phyloP scores from a whole-genome alignment of 768 basidiomycete genomes.

The Hydnomerulius pinastri region DNA sequence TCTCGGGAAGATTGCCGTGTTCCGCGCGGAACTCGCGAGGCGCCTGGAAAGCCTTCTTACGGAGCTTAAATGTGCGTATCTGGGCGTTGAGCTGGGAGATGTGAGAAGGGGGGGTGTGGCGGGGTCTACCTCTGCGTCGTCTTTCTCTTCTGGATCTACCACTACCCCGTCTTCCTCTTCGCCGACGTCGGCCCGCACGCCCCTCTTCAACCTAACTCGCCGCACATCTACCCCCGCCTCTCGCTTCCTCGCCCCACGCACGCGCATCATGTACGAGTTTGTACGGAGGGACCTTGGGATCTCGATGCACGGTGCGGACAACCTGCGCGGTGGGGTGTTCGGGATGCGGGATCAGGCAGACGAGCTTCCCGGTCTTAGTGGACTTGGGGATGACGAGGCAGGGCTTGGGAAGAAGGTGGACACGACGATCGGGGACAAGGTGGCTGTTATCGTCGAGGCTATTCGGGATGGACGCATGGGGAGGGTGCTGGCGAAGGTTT shows the following conservation, averaged over 20 bases:
- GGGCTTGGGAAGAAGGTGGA: constrained; percentile 31
- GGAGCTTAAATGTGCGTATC: constrained; percentile 31
- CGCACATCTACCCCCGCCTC: constrained; percentile 68
- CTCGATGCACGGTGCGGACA: constrained; percentile 78
- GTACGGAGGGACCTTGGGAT: constrained; percentile 73
- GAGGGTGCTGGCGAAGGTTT: constrained; percentile 54
- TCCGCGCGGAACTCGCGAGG: constrained; percentile 21
- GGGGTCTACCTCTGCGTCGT: background rate
- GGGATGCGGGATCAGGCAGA: constrained; percentile 49
- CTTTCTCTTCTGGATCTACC: constrained; percentile 32
- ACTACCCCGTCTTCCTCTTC: constrained; percentile 25
- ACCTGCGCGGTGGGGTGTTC: constrained; percentile 57
- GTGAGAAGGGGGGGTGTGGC: constrained; percentile 15
- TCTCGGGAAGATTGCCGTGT: constrained; percentile 22
- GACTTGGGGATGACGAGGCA: constrained; percentile 52
- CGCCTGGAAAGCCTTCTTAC: constrained; percentile 22
- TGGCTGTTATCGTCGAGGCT: constrained; percentile 78
- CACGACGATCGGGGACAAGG: constrained; percentile 66
- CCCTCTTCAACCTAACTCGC: constrained; percentile 46
- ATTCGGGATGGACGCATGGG: constrained; percentile 73
- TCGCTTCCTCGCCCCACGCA: constrained; percentile 49
- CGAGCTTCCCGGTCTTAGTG: constrained; percentile 35
- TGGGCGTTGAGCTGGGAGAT: constrained; percentile 24
- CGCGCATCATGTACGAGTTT: constrained; percentile 75
- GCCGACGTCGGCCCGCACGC: constrained; percentile 23